phyloP scores from a whole-genome alignment of 345 rosid genomes.

The Excoecaria cochinchinensis region DNA sequence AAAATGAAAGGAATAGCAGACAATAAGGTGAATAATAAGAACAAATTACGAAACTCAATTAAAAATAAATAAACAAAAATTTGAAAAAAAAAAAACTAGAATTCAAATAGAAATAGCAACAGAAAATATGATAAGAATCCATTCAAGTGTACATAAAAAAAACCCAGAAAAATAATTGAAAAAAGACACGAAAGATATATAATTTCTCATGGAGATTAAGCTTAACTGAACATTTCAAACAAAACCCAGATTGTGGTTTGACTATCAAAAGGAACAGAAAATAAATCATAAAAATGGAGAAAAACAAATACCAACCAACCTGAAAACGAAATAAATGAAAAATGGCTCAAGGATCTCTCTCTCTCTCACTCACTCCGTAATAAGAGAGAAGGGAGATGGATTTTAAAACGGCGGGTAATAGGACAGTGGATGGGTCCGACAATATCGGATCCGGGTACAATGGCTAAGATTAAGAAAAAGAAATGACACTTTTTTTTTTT shows the following conservation, averaged over 20 bases:
- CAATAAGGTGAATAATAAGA: not conserved
- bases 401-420: conserved; percentile 10
- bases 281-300: not conserved
- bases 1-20: too few species aligned
- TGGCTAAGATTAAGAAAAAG: not conserved
- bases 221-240: not conserved
- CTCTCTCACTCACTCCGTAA: conserved; percentile 14
- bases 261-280: not conserved
- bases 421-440: conserved; percentile 36
- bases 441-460: conserved; percentile 34
- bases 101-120: not conserved
- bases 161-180: not conserved
- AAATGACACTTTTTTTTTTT: not conserved
- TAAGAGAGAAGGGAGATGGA: conserved; percentile 8
- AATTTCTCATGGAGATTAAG: not conserved
- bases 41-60: not conserved
- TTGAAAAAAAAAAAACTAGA: not conserved
- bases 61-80: not conserved
- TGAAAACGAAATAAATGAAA: not conserved
- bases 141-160: not conserved
- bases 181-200: not conserved
- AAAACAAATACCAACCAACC: not conserved
- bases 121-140: not conserved
- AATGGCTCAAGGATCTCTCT: conserved; percentile 11
- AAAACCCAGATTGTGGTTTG: not conserved